phyloP scores from a whole-genome alignment of 495 filamentous ascomycete genomes.

The Xylaria acuta region DNA sequence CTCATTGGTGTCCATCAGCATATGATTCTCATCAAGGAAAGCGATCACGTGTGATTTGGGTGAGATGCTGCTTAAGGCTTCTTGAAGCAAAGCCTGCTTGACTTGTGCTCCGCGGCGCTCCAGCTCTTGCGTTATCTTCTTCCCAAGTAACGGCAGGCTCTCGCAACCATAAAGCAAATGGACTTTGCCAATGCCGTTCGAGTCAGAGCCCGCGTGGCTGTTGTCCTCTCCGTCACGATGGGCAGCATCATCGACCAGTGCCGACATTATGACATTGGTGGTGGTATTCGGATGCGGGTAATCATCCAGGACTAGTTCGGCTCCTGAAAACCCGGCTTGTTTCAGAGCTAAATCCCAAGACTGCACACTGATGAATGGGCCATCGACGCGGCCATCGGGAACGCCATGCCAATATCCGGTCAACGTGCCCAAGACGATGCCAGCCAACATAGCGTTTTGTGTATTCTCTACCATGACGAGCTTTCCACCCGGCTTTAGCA shows the following conservation, averaged over 20 bases:
- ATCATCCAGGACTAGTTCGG: slow-evolving; percentile 41
- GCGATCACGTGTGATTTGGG: slow-evolving; percentile 28
- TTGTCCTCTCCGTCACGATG: background rate
- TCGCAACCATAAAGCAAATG: background rate
- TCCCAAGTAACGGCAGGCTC: background rate
- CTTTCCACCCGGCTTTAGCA: slow-evolving; percentile 52
- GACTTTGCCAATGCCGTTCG: background rate
- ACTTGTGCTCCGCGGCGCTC: background rate
- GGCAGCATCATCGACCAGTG: background rate
- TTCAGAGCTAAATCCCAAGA: slow-evolving; percentile 50
- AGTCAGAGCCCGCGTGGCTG: background rate
- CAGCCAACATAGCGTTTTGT: slow-evolving; percentile 11
- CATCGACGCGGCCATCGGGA: slow-evolving; percentile 41
- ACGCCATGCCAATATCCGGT: slow-evolving; percentile 49
- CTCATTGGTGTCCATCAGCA: slow-evolving; percentile 23
- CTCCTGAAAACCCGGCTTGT: slow-evolving; percentile 50
- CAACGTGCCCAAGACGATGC: slow-evolving; percentile 27
- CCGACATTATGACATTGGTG: slow-evolving; percentile 27
- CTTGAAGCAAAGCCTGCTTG: background rate
- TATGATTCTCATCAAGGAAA: slow-evolving; percentile 29
- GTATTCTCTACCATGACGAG: slow-evolving; percentile 41
- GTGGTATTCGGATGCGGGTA: slow-evolving; percentile 25
- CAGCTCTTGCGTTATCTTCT: background rate
- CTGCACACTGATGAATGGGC: slow-evolving; percentile 40
- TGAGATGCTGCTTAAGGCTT: background rate